Evolutionary conservation across 805 yeast species (phyloP), one percentile per base, ranked within the genome.

Genomic region (Torulaspora indica): DNA sequence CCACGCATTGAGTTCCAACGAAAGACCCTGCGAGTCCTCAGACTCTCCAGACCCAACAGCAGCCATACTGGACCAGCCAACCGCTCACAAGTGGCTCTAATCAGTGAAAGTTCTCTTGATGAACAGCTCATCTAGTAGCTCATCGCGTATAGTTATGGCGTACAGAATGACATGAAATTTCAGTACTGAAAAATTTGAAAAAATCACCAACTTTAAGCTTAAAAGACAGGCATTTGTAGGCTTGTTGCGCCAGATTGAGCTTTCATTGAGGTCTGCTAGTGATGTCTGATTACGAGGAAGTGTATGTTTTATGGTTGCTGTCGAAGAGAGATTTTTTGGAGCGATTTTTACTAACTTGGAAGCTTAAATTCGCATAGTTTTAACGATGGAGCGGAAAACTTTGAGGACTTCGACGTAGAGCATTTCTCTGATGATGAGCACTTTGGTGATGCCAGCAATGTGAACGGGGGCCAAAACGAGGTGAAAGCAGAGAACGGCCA

Each of bases 341-440:
- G 15, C 13, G 15, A 12, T 27, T 35, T 29, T 18, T 30, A 47
- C 48, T 45, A 44, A 43, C 48, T 24, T 12, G 31, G 30, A 33
- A 23, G 41, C 35, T 28, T 30, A 10, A 17, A 35, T 24, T 43
- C 37, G 35, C 33, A 35, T 43, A 72, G 76, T 24, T 84, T 80
- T 68, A 82, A 85, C 65, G 89, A 82, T 40, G 82, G 76, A 39
- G 77, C 74, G 43, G 88, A 82, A 58, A 71, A 78, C 67, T 80
- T 67, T 56, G 95, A 79, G 54, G 95, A 89, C 57, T 85, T 83
- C 64, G 96, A 88, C 46, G 90, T 81, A 51, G 95, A 84, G 49
- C 88, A 85, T 58, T 81, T 81, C 63, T 82, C 90, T 4, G 95
- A 85, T 55, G 81, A 76, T 27, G 93, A 80, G 45, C 77, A 75